These are phyloP conservation scores for Corylus avellana DNA, from an alignment of 306 rosid species.

Conservation along the genomic window DNA sequence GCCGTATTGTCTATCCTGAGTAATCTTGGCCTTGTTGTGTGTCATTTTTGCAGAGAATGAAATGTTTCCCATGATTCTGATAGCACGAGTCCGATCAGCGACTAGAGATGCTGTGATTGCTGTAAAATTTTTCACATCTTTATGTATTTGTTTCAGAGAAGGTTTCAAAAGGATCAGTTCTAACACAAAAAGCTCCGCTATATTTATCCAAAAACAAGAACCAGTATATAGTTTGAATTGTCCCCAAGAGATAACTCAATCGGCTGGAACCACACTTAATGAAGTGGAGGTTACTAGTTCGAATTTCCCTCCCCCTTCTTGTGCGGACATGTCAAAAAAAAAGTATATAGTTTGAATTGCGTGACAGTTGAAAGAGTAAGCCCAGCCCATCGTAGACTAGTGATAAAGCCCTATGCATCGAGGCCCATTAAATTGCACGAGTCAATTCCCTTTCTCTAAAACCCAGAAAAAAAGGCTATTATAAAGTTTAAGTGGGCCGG, in stretches of 20 bases:
- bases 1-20: background rate
- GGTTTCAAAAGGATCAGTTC: background rate
- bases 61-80: slow-evolving; percentile 77
- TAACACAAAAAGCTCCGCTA: background rate
- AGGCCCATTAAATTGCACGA: background rate
- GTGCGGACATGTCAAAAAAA: too few species aligned
- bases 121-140: background rate
- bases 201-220: background rate
- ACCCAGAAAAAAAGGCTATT: too few species aligned
- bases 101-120: slow-evolving; percentile 10
- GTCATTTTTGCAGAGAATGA: slow-evolving; percentile 74
- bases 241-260: too few species aligned
- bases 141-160: slow-evolving; percentile 16
- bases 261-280: too few species aligned
- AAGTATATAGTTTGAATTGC: background rate
- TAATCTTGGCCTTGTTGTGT: slow-evolving; percentile 22
- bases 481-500: too few species aligned
- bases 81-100: slow-evolving; percentile 17
- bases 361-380: background rate
- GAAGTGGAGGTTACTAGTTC: too few species aligned
- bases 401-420: background rate
- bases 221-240: background rate
- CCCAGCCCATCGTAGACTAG: background rate
- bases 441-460: background rate
- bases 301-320: too few species aligned